These are phyloP conservation scores for Kwoniella dendrophila DNA, from an alignment of 768 basidiomycete species.

Conservation along the genomic window DNA sequence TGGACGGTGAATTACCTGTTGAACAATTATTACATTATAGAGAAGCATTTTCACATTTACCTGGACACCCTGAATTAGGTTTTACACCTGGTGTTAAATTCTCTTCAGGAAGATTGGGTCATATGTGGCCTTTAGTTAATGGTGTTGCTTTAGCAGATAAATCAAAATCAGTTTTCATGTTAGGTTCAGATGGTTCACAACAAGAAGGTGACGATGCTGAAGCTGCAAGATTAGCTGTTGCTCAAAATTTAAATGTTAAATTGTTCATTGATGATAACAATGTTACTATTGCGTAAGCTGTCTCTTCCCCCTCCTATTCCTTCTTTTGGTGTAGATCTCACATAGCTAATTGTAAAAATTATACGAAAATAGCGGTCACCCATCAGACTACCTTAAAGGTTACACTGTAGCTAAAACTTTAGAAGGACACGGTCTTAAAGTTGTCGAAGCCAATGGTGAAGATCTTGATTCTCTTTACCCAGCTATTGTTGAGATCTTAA, in stretches of 20 bases:
- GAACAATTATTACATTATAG: constrained; percentile 84
- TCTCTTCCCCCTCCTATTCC: neutral
- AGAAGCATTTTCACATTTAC: constrained; percentile 80
- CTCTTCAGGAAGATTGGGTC: constrained; percentile 87
- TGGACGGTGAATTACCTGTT: constrained; percentile 70
- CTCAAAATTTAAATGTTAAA: constrained; percentile 79
- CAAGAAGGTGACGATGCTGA: constrained; percentile 92
- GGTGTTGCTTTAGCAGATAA: constrained; percentile 79
- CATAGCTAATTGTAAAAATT: too few species aligned
- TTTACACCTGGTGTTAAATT: constrained; percentile 91
- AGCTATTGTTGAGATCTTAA: constrained; percentile 64
- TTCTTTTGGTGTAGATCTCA: too few species aligned
- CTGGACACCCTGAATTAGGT: constrained; percentile 86
- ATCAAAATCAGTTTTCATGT: constrained; percentile 74
- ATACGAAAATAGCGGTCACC: constrained; percentile 65
- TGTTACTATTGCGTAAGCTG: constrained; percentile 71
- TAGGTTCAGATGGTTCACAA: constrained; percentile 87
- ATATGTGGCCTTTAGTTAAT: constrained; percentile 87
- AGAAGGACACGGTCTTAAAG: constrained; percentile 78
- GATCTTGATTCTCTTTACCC: constrained; percentile 77
- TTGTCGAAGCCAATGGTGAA: constrained; percentile 73
- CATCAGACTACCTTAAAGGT: constrained; percentile 80
- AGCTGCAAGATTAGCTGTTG: constrained; percentile 82
- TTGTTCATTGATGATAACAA: constrained; percentile 87
- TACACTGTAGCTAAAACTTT: constrained; percentile 73